These are phyloP conservation scores for Blumeria hordei DNA, from an alignment of 2,329 filamentous ascomycete genomes.

Conservation along the genomic window DNA sequence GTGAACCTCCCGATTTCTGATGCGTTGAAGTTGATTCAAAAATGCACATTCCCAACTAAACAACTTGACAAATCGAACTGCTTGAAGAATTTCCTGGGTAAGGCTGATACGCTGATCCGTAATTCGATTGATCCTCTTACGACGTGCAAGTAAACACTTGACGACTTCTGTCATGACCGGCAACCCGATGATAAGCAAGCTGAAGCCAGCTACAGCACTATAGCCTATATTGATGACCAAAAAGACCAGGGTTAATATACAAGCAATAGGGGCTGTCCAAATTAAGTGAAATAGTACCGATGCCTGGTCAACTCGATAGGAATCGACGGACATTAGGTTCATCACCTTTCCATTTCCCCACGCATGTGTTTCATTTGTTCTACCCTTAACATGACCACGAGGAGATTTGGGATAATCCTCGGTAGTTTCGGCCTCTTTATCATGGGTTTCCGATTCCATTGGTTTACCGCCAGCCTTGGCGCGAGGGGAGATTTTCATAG, in stretches of 20 bases:
- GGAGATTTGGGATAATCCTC: constrained; percentile 5
- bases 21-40: constrained; percentile 46
- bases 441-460: constrained; percentile 17
- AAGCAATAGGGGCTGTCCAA: constrained; percentile 65
- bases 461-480: constrained; percentile 61
- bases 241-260: constrained; percentile 55
- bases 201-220: constrained; percentile 74
- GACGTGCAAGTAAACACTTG: constrained; percentile 47
- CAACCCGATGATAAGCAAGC: constrained; percentile 51
- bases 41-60: constrained; percentile 92
- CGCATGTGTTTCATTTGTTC: constrained; percentile 39
- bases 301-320: constrained; percentile 75
- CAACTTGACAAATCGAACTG: constrained; percentile 85
- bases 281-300: constrained; percentile 74
- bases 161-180: constrained; percentile 59
- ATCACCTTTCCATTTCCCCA: constrained; percentile 87
- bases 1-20: constrained; percentile 53
- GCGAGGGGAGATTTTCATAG: constrained; percentile 67
- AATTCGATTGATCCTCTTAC: constrained; percentile 69
- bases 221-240: constrained; percentile 74
- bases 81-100: constrained; percentile 77
- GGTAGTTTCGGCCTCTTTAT: constrained; percentile 19
- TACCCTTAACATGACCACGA: constrained; percentile 15
- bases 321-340: constrained; percentile 88
- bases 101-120: constrained; percentile 80